phyloP scores from a whole-genome alignment of 2,329 filamentous ascomycete genomes.

The Trichoderma sp. region DNA sequence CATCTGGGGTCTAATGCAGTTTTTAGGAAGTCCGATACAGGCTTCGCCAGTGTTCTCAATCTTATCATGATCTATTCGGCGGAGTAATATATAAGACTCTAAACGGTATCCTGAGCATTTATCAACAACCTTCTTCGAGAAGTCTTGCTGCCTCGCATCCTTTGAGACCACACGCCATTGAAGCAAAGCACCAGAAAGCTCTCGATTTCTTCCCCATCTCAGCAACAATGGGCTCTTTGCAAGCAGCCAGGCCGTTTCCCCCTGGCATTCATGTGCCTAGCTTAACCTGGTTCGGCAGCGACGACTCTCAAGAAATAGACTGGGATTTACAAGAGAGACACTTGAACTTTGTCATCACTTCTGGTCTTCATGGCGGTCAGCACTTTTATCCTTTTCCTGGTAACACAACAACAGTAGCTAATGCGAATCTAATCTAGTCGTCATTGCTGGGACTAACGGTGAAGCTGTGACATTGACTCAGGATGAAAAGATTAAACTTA shows the following conservation, averaged over 20 bases:
- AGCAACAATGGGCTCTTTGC: slow-evolving; percentile 34
- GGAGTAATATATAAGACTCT: neutral
- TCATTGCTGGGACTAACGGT: slow-evolving; percentile 71
- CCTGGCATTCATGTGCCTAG: slow-evolving; percentile 56
- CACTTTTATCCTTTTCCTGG: slow-evolving; percentile 6
- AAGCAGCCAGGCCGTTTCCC: slow-evolving; percentile 30
- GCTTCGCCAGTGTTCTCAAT: too few relatives aligned
- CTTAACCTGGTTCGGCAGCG: slow-evolving; percentile 53
- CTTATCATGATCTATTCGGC: neutral
- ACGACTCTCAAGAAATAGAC: slow-evolving; percentile 51
- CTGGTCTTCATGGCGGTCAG: slow-evolving; percentile 50
- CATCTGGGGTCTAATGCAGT: neutral
- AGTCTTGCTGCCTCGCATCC: too few relatives aligned
- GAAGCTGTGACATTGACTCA: slow-evolving; percentile 68
- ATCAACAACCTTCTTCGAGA: neutral
- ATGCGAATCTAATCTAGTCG: slow-evolving; percentile 39
- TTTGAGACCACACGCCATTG: neutral
- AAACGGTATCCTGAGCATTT: neutral
- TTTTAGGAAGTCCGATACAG: neutral
- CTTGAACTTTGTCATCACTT: slow-evolving; percentile 40
- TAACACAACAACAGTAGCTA: slow-evolving; percentile 11
- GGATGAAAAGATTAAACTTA: slow-evolving; percentile 62
- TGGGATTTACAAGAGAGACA: slow-evolving; percentile 54
- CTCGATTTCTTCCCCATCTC: neutral
- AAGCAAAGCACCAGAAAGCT: too few relatives aligned